phyloP scores from a whole-genome alignment of 2,329 filamentous ascomycete species.

The Penicillium sp. region DNA sequence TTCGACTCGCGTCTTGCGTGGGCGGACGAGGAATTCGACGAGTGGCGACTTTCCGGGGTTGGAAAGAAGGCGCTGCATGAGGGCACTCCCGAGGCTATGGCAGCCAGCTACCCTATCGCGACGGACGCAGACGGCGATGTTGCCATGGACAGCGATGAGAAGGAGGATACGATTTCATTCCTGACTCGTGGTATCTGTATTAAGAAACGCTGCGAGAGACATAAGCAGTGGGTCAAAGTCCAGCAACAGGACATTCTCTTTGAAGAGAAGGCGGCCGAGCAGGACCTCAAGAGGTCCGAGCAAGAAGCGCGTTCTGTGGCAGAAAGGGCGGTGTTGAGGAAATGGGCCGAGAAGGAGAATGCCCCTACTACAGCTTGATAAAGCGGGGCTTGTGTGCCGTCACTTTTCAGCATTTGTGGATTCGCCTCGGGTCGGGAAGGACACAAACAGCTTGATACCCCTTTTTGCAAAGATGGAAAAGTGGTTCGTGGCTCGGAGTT shows the following conservation, averaged over 20 bases:
- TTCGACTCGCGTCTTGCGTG: conserved; percentile 51
- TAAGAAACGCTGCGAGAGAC: conserved; percentile 52
- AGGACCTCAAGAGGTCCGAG: conserved; percentile 44
- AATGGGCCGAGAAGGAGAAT: conserved; percentile 41
- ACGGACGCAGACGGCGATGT: conserved; percentile 39
- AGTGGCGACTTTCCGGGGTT: conserved; percentile 45
- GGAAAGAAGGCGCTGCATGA: conserved; percentile 45
- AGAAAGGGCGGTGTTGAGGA: conserved; percentile 48
- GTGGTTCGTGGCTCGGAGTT: conserved; percentile 31
- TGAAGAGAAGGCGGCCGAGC: conserved; percentile 43
- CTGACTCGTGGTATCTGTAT: conserved; percentile 48
- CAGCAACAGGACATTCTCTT: conserved; percentile 50
- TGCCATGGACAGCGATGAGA: conserved; percentile 34
- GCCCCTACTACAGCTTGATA: conserved; percentile 20
- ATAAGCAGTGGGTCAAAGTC: conserved; percentile 52
- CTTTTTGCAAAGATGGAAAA: conserved; percentile 17
- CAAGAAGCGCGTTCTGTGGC: conserved; percentile 45
- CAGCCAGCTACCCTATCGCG: conserved; percentile 26
- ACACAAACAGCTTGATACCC: conserved; percentile 31
- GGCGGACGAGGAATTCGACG: conserved; percentile 52
- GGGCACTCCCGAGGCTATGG: conserved; percentile 38
- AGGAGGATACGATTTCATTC: conserved; percentile 34
- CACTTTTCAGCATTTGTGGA: conserved; percentile 1
- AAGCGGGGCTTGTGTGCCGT: not conserved
- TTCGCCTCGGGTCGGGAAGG: conserved; percentile 1